Evolutionary conservation across 495 filamentous ascomycete species (phyloP), one percentile per base, ranked within the genome.

Genomic region (Talaromyces nanjingensis): DNA sequence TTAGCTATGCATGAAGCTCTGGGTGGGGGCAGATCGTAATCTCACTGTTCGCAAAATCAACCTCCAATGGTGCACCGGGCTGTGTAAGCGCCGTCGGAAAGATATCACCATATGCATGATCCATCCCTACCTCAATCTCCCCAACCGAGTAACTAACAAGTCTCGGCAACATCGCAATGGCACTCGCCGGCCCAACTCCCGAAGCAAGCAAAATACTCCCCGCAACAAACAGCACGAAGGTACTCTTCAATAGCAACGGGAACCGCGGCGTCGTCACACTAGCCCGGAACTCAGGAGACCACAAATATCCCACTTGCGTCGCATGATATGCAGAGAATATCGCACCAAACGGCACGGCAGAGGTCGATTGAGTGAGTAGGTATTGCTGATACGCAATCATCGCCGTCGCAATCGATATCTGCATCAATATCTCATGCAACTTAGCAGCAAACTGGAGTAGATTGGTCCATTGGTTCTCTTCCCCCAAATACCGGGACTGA

Each of bases 121-220:
- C 33, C 6, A 59, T 20, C 14, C 57, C 57, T 39, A 59, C 9
- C 29, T 22, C 4, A 25, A 24, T 14, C 14, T 59, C 31, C 29
- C 8, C 22, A 7, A 34, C 8, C 6, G 57, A 18, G 20, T 4
- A 59, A 39, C 29, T 39, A 24, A 59, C 57, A 16, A 39, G 25
- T 39, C 57, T 59, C 5, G 57, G 57, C 33, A 59, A 39, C 57
- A 59, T 59, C 29, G 57, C 57, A 59, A 59, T 59, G 37, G 57
- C 57, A 25, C 57, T 59, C 29, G 57, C 57, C 11, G 57, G 57
- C 16, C 57, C 57, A 24, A 59, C 57, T 1, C 16, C 57, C 14
- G 57, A 59, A 59, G 57, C 57, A 59, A 59, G 57, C 20, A 59
- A 24, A 18, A 59, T 59, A 39, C 57, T 59, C 14, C 16, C 57